Evolutionary conservation across 306 rosid genomes (phyloP), one percentile per base, ranked within the genome.

Genomic region (Datisca glomerata): DNA sequence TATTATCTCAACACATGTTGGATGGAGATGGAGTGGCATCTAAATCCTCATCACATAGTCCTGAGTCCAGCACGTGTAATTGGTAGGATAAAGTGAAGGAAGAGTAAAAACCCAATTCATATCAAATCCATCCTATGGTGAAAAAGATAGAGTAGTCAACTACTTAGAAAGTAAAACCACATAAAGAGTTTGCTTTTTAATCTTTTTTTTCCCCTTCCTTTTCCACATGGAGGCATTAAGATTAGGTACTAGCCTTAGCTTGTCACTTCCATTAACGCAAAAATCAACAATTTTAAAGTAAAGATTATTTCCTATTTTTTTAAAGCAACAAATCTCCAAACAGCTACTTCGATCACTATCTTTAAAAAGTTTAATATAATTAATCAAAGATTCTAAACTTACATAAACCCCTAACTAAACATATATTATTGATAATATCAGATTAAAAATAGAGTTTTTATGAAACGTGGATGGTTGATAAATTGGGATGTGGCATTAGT

Each of bases 301-400:
- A 45, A n/a, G 65, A 64, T 64, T 75, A 67, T 72, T 67, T 69
- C 51, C 72, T 16, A 53, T 55, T 51, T 25, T 59, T 39, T 25
- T n/a, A 72, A 78, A 72, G 82, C 79, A 66, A 72, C n/a, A 70
- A 75, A 65, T 75, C 91, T 59, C 45, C 67, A 47, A 75, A n/a
- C 75, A 72, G 78, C 85, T 70, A 68, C n/a, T n/a, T n/a, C n/a
- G 68, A 72, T 59, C 28, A 23, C 68, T 36, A 64, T 75, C 77
- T 67, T 72, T 51, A 65, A 63, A 48, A 38, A 36, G 45, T 19
- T 45, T 39, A 28, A 56, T 64, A 37, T 57, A 32, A 65, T 59
- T 43, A 38, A 45, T 41, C 41, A 51, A 63, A 56, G 66, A 64
- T 70, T 70, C 74, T 54, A 28, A 35, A 24, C 50, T 61, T 65